Evolutionary conservation across 2,329 filamentous ascomycete genomes (phyloP).

Genomic region (Penicillium sp.): DNA sequence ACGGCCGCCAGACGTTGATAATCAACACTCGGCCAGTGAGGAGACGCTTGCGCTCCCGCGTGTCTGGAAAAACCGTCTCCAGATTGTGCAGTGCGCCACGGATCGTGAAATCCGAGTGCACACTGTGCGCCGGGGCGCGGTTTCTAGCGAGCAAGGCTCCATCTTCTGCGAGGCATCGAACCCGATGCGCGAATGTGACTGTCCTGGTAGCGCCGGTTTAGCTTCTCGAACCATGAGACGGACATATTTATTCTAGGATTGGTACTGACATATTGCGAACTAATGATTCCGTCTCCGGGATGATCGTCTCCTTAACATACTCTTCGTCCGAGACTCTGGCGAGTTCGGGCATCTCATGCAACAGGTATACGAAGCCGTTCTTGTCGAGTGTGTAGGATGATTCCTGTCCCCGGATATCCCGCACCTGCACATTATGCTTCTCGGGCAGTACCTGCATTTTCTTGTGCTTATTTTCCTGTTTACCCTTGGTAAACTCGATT

Average conservation of each 20-base stretch:
- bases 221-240: background rate
- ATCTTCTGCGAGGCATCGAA: conserved; percentile 46
- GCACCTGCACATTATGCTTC: conserved; percentile 7
- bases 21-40: conserved; percentile 10
- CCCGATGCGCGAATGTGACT: conserved; percentile 63
- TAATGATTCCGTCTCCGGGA: conserved; percentile 10
- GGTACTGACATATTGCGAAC: conserved; percentile 7
- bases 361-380: conserved; percentile 40
- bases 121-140: conserved; percentile 16
- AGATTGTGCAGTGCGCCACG: conserved; percentile 7
- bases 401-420: conserved; percentile 47
- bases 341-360: conserved; percentile 31
- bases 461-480: background rate
- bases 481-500: background rate
- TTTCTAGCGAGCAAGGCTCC: conserved; percentile 13
- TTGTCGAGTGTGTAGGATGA: conserved; percentile 41
- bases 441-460: background rate
- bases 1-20: conserved; percentile 24
- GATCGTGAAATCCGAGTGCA: conserved; percentile 20
- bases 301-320: conserved; percentile 5
- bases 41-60: conserved; percentile 8
- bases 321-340: conserved; percentile 30
- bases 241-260: background rate
- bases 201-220: conserved; percentile 54
- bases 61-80: conserved; percentile 2